Conservation (phyloP, 176 grass and related monocot genomes). For the Aegilops longissima region DNA sequence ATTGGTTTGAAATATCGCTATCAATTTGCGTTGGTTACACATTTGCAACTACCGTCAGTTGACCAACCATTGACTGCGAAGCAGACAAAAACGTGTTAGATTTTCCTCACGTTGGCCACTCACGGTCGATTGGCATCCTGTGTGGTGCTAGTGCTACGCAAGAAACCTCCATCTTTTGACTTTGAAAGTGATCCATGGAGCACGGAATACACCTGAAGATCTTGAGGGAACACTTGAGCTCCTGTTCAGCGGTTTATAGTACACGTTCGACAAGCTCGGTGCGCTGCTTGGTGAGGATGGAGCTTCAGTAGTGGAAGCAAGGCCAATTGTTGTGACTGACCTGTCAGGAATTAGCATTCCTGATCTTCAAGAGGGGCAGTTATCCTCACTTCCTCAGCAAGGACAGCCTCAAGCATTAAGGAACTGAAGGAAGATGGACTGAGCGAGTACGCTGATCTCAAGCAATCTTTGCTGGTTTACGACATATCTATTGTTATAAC, state of each 20-base stretch:
- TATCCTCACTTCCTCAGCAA: slow-evolving; percentile 16
- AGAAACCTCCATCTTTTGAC: too few species aligned
- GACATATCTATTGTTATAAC: slow-evolving; percentile 63
- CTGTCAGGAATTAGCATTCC: slow-evolving; percentile 56
- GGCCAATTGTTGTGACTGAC: slow-evolving; percentile 43
- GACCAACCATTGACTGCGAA: too few species aligned
- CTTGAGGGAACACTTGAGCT: slow-evolving; percentile 27
- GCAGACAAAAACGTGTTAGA: too few species aligned
- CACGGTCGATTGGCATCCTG: too few species aligned
- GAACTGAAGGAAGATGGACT: slow-evolving; percentile 64
- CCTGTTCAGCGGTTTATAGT: slow-evolving; percentile 53
- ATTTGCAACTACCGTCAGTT: too few species aligned
- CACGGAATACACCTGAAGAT: slow-evolving; percentile 23
- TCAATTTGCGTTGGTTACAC: too few species aligned
- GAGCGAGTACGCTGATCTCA: slow-evolving; percentile 80
- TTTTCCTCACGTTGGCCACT: too few species aligned
- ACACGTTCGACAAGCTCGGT: slow-evolving; percentile 61
- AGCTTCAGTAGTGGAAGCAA: slow-evolving; percentile 62
- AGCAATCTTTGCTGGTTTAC: slow-evolving; percentile 77
- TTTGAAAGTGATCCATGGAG: slow-evolving; percentile 66
- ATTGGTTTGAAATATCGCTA: too few species aligned
- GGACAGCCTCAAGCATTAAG: background rate
- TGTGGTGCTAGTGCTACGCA: too few species aligned
- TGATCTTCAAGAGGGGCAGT: slow-evolving; percentile 34
- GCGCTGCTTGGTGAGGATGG: slow-evolving; percentile 61